Evolutionary conservation across 805 yeast genomes (phyloP), one percentile per base, ranked within the genome.

Genomic region (Saccharomycopsis fermentans): DNA sequence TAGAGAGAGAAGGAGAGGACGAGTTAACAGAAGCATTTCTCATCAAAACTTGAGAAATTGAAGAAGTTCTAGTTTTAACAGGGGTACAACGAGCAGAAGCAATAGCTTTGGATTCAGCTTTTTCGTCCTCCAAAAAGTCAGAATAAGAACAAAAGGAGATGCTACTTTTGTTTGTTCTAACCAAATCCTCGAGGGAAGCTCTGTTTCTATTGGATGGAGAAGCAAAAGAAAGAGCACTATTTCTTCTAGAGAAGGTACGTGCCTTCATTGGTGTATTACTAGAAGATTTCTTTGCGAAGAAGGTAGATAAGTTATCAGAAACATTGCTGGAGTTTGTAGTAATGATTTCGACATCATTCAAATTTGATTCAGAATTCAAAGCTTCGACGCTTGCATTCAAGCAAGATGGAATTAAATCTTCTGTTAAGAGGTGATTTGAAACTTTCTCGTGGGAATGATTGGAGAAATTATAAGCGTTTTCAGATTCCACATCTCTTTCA

Each of bases 381-480:
- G 59, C 63, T 54, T 61, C 63, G 6, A 58, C 57, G 47, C 59
- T 56, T 19, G 63, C 63, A 34, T 58, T 60, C 35, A 61, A 48
- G 8, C 54, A 59, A n/a, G 63, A 57, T 27, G 63, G 60, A 50
- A 61, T 36, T 14, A 50, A 56, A 54, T 61, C 57, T 21, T 61
- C 63, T 6, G 35, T 36, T 21, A 51, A 55, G 47, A 47, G 37
- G 48, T 59, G 59, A 9, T 27, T 24, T 12, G 61, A 58, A 2
- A 52, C 21, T 26, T 21, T 58, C 19, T 40, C 40, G 5, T 58
- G 27, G 12, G 60, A 58, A n/a, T 40, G 26, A 29, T 40, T 60
- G 32, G 58, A 50, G 16, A 58, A 16, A 17, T 58, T 57, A 52
- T 52, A 58, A 4, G 53, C 21, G 26, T 54, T 59, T 24, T 26